Percentiles rank a stretch among this genome's conserved stretches.
Evolutionary conservation across 768 basidiomycete genomes (phyloP).

Genomic region (Trametes coccinea): DNA sequence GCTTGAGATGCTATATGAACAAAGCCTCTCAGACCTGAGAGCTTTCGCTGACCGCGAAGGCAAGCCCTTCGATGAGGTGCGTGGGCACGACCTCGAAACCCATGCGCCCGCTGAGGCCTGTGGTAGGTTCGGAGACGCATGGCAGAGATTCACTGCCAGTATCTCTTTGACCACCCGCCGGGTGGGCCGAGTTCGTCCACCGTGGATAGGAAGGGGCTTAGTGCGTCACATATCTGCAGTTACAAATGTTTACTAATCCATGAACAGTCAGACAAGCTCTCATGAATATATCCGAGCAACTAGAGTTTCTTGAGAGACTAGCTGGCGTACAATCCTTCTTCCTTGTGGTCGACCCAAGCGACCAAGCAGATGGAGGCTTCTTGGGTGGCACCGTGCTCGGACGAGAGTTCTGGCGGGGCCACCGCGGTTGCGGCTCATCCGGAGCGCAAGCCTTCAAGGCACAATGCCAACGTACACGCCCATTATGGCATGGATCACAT

Average conservation of each 20-base stretch:
- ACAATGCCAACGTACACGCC: slow-evolving; percentile 38
- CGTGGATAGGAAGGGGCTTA: slow-evolving; percentile 8
- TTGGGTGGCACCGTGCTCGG: slow-evolving; percentile 62
- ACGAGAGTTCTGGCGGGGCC: slow-evolving; percentile 65
- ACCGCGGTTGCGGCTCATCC: slow-evolving; percentile 56
- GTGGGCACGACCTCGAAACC: not conserved
- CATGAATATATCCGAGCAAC: slow-evolving; percentile 47
- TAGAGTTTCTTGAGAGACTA: slow-evolving; percentile 53
- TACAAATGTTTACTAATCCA: not conserved
- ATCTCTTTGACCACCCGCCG: slow-evolving; percentile 43
- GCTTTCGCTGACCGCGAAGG: slow-evolving; percentile 63
- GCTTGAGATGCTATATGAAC: slow-evolving; percentile 63
- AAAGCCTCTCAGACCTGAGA: slow-evolving; percentile 53
- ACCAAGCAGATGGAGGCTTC: slow-evolving; percentile 52
- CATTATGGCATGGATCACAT: not conserved
- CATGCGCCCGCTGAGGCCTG: not conserved
- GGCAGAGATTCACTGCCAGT: slow-evolving; percentile 64
- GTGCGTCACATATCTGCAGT: slow-evolving; percentile 10
- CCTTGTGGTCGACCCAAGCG: slow-evolving; percentile 56
- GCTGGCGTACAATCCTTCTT: slow-evolving; percentile 62
- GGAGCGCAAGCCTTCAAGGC: slow-evolving; percentile 59
- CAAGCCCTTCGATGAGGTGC: slow-evolving; percentile 61
- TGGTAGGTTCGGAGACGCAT: slow-evolving; percentile 46
- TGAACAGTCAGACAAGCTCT: slow-evolving; percentile 48
- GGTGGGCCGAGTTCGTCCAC: not conserved